Evolutionary conservation across 139 green algal genomes (phyloP).

Genomic region (Chlorella sp.): DNA sequence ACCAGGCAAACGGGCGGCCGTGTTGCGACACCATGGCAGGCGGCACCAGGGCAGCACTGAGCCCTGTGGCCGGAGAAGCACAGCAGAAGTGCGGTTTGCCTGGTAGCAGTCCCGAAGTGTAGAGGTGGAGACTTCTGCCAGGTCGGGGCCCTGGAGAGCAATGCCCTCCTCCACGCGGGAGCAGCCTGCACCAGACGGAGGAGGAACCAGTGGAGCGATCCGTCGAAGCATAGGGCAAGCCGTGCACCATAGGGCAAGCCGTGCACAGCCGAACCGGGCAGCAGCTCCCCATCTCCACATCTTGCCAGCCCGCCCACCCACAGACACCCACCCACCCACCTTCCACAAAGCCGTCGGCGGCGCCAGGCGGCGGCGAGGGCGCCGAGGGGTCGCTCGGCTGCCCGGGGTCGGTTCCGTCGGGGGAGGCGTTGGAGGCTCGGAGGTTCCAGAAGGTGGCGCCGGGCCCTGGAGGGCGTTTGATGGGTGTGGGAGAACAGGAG

Average conservation of each 20-base stretch:
- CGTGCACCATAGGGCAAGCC: no score
- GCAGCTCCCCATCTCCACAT: no score
- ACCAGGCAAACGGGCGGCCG: no score
- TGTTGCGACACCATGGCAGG: no score
- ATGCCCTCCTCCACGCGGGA: neutral
- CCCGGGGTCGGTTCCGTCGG: neutral
- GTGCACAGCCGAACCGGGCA: no score
- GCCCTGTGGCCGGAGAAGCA: neutral
- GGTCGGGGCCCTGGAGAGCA: neutral
- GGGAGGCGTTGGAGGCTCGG: neutral
- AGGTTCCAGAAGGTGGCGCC: constrained; percentile 20
- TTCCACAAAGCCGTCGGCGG: neutral
- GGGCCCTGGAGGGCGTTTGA: neutral
- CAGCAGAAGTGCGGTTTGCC: neutral
- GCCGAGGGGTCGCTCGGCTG: neutral
- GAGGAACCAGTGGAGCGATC: no score
- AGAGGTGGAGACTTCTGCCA: neutral
- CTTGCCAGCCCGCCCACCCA: no score
- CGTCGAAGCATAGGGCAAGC: no score
- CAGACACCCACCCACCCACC: no score
- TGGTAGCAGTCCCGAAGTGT: neutral
- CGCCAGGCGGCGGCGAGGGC: neutral
- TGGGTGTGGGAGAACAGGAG: no score
- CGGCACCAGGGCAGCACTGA: neutral
- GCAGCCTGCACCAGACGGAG: neutral